Percentiles rank a stretch among this genome's conserved stretches.
Evolutionary conservation across 495 filamentous ascomycete species (phyloP).

Genomic region (Penicillium longicatenatum): DNA sequence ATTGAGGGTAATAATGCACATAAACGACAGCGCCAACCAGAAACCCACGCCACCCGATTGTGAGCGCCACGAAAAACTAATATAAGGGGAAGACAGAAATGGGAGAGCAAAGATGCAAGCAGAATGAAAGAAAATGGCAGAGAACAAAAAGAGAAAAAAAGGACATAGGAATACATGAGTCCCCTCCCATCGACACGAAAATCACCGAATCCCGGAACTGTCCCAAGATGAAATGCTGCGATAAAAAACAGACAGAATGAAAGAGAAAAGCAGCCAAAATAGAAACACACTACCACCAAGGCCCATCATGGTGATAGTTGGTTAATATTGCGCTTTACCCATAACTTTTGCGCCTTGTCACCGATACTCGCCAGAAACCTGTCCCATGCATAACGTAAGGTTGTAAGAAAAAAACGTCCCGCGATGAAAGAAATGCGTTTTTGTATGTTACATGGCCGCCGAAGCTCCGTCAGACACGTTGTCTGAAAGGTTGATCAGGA

Average conservation of each 20-base stretch:
- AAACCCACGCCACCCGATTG: conserved; percentile 42
- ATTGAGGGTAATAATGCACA: conserved; percentile 35
- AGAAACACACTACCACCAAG: conserved; percentile 22
- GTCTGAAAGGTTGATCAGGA: conserved; percentile 95
- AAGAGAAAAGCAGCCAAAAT: conserved; percentile 27
- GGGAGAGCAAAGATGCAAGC: conserved; percentile 32
- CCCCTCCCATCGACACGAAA: conserved; percentile 31
- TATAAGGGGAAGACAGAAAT: conserved; percentile 15
- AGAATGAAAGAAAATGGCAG: conserved; percentile 20
- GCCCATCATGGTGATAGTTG: conserved; percentile 14
- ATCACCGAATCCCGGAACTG: conserved; percentile 27
- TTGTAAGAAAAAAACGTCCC: conserved; percentile 32
- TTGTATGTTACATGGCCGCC: conserved; percentile 51
- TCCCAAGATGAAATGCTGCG: conserved; percentile 26
- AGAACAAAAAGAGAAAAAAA: conserved; percentile 21
- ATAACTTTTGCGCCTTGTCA: conserved; percentile 47
- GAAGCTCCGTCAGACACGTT: conserved; percentile 70
- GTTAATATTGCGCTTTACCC: conserved; percentile 24
- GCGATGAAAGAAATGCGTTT: conserved; percentile 43
- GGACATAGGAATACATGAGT: conserved; percentile 38
- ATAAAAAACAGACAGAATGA: conserved; percentile 27
- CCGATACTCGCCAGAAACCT: conserved; percentile 50
- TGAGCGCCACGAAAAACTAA: conserved; percentile 22
- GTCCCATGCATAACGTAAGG: conserved; percentile 54
- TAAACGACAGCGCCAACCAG: conserved; percentile 42